Percentiles rank a stretch among this genome's conserved stretches.
Conservation (phyloP, 2,329 filamentous ascomycete species). For the Domatiomyces catenatus region DNA sequence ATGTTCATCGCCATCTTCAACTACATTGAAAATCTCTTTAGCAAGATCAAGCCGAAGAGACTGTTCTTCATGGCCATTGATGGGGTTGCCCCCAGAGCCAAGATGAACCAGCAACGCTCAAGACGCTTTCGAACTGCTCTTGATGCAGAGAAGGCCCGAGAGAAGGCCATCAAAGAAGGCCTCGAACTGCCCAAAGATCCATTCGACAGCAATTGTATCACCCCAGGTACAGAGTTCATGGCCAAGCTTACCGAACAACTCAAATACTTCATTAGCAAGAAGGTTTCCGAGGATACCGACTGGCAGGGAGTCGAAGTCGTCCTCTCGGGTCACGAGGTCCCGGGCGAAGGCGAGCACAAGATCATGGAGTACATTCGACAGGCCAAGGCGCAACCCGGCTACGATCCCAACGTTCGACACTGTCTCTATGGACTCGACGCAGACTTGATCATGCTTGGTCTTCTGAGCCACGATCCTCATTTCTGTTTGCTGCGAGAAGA, state of each 20-base stretch:
- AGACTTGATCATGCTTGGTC: conserved; percentile 94
- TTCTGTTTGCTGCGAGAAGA: conserved; percentile 95
- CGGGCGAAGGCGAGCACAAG: conserved; percentile 96
- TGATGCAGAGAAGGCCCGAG: conserved; percentile 74
- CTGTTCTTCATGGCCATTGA: conserved; percentile 99
- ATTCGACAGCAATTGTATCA: conserved; percentile 99
- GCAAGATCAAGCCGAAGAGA: conserved; percentile 96
- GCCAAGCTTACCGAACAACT: conserved; percentile 84
- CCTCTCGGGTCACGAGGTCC: conserved; percentile 91
- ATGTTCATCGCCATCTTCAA: conserved; percentile 99
- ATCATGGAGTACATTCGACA: conserved; percentile 99
- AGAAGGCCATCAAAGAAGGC: conserved; percentile 81
- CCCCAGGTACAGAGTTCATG: conserved; percentile 93
- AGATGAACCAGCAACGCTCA: conserved; percentile 98
- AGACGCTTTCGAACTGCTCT: conserved; percentile 88
- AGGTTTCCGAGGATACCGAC: conserved; percentile 88
- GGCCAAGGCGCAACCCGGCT: conserved; percentile 85
- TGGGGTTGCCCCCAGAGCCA: conserved; percentile 88
- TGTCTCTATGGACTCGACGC: conserved; percentile 95
- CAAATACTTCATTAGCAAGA: conserved; percentile 98
- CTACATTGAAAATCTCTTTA: conserved; percentile 96
- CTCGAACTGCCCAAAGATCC: conserved; percentile 84
- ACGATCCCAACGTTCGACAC: conserved; percentile 85
- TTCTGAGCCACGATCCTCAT: conserved; percentile 94
- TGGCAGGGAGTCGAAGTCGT: conserved; percentile 97